Conservation (phyloP, 768 basidiomycete genomes). For the Amanita jacksonii region DNA sequence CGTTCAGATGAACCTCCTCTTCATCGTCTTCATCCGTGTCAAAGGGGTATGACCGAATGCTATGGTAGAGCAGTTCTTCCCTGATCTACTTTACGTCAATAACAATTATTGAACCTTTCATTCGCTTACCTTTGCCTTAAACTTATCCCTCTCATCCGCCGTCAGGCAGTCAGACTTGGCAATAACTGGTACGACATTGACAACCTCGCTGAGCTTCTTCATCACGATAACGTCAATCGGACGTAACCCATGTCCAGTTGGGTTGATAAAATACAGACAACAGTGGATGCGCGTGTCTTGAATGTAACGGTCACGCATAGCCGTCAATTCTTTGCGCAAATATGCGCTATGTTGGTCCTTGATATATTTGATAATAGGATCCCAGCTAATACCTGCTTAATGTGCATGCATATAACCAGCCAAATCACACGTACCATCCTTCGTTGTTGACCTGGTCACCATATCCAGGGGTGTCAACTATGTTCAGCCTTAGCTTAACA, state of each 20-base stretch:
- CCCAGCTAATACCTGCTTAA: constrained; percentile 60
- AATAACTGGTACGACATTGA: constrained; percentile 99
- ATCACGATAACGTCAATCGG: constrained; percentile 97
- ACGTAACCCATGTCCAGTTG: constrained; percentile 94
- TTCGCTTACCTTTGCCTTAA: constrained; percentile 93
- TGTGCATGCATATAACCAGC: background rate
- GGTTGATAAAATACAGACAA: constrained; percentile 96
- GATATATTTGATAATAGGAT: constrained; percentile 98
- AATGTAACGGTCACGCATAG: constrained; percentile 97
- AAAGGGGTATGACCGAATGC: constrained; percentile 93
- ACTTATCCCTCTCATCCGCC: constrained; percentile 81
- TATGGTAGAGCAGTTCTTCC: constrained; percentile 83
- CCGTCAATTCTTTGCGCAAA: constrained; percentile 96
- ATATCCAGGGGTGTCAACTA: constrained; percentile 97
- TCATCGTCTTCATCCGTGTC: constrained; percentile 94
- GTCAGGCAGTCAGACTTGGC: constrained; percentile 96
- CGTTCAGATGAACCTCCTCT: constrained; percentile 86
- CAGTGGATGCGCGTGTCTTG: constrained; percentile 98
- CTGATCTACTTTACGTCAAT: constrained; percentile 57
- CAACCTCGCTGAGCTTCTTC: constrained; percentile 98
- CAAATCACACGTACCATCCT: constrained; percentile 59
- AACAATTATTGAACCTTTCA: constrained; percentile 11
- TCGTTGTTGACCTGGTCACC: constrained; percentile 99
- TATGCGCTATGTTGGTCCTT: constrained; percentile 99
- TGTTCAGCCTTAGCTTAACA: constrained; percentile 90